phyloP scores from a whole-genome alignment of 208 protist species.

The Leishmania mexicana region DNA sequence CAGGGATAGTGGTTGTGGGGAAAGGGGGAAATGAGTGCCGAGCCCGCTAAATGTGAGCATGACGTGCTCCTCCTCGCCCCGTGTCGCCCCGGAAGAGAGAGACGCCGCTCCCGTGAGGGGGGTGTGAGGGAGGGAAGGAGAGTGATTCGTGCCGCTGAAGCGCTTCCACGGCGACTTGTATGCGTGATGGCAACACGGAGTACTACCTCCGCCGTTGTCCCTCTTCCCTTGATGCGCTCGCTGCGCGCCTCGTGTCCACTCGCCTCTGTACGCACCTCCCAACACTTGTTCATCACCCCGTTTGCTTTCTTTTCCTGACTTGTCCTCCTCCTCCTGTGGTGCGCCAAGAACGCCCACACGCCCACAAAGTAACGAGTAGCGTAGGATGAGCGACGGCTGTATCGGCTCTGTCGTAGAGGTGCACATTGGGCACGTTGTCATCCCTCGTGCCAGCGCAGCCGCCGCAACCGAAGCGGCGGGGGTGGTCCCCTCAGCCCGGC shows the following conservation, averaged over 20 bases:
- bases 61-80: background rate
- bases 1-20: too few relatives aligned
- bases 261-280: background rate
- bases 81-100: background rate
- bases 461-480: background rate
- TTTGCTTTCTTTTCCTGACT: background rate
- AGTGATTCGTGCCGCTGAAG: background rate
- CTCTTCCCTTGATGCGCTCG: background rate
- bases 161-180: background rate
- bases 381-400: background rate
- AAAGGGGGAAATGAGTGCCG: too few relatives aligned
- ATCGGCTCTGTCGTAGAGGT: background rate
- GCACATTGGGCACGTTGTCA: constrained; percentile 12
- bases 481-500: background rate
- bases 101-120: background rate
- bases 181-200: background rate
- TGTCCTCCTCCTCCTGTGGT: background rate
- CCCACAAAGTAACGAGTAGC: background rate
- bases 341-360: background rate
- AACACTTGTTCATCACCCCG: background rate
- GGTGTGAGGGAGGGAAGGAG: too few relatives aligned
- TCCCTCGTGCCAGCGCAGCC: background rate
- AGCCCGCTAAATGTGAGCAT: background rate
- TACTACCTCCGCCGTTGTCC: background rate
- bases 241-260: background rate